Conservation (phyloP, 2,329 filamentous ascomycete species). For the Cadophora luteo-olivacea region DNA sequence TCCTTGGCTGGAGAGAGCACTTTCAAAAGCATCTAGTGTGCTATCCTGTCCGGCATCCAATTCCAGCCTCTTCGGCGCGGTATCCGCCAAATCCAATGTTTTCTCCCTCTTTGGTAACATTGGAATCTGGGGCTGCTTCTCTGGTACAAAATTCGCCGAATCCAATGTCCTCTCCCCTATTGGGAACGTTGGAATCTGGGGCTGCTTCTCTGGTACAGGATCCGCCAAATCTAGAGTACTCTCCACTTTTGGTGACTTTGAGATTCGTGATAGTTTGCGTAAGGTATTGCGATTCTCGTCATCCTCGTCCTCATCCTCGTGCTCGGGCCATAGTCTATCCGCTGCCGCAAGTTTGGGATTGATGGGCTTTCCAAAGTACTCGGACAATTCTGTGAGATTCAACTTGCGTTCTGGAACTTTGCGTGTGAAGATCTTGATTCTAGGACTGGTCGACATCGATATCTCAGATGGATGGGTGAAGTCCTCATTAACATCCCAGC, state of each 20-base stretch:
- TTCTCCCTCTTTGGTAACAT: slow-evolving; percentile 6
- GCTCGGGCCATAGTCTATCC: neutral
- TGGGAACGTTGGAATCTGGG: neutral
- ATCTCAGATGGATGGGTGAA: neutral
- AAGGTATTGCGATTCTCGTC: neutral
- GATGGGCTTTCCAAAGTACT: slow-evolving; percentile 5
- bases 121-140: neutral
- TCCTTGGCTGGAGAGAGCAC: neutral
- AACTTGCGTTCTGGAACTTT: neutral
- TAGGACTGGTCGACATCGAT: neutral
- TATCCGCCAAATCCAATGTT: slow-evolving; percentile 16
- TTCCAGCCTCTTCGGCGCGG: slow-evolving; percentile 38
- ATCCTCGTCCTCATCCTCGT: slow-evolving; percentile 8
- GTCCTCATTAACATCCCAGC: neutral
- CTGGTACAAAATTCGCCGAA: neutral
- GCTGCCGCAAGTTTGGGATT: neutral
- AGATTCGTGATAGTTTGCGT: neutral
- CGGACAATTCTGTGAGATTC: neutral
- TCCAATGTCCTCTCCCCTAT: neutral
- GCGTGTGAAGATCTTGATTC: neutral
- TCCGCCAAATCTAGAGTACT: neutral
- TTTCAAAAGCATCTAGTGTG: slow-evolving; percentile 39
- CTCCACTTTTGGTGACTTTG: neutral
- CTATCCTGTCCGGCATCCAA: slow-evolving; percentile 38
- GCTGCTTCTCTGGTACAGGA: neutral